These are phyloP conservation scores for Picochlorum sp. DNA, from an alignment of 139 green algal species.

Conservation along the genomic window DNA sequence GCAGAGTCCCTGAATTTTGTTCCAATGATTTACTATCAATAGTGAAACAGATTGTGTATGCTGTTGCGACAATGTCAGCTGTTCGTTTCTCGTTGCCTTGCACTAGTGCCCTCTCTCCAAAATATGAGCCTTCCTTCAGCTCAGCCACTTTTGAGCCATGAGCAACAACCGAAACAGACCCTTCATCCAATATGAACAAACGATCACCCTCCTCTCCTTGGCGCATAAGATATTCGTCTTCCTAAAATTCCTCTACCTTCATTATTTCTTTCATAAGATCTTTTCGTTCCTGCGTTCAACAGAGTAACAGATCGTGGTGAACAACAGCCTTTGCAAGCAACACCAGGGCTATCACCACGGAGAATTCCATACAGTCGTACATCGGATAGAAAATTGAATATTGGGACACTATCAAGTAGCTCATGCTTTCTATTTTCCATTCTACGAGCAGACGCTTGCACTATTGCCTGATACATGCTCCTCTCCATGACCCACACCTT, in stretches of 20 bases:
- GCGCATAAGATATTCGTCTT: conserved; percentile 29
- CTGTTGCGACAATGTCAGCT: background rate
- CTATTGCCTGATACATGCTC: conserved; percentile 42
- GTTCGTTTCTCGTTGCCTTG: conserved; percentile 24
- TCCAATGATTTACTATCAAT: too few species aligned
- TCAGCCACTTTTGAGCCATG: conserved; percentile 2
- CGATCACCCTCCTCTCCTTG: conserved; percentile 36
- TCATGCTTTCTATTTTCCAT: background rate
- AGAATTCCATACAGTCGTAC: background rate
- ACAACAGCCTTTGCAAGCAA: too few species aligned
- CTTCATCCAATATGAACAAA: conserved; percentile 64
- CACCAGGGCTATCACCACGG: too few species aligned
- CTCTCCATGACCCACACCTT: conserved; percentile 75
- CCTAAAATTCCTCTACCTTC: conserved; percentile 37
- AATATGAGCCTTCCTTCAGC: conserved; percentile 46
- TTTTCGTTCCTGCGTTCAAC: conserved; percentile 38
- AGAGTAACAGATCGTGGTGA: too few species aligned
- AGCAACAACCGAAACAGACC: conserved; percentile 24
- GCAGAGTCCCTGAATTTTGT: too few species aligned
- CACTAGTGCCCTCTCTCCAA: conserved; percentile 71
- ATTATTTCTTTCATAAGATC: conserved; percentile 66
- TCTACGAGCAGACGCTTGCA: background rate
- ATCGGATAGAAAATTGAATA: background rate
- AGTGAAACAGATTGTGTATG: conserved; percentile 39
- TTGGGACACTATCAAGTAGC: background rate